Percentiles rank a stretch among this genome's conserved stretches.
These are phyloP conservation scores for Globisporangium nunn DNA, from an alignment of 352 stramenopile species.

Conservation along the genomic window DNA sequence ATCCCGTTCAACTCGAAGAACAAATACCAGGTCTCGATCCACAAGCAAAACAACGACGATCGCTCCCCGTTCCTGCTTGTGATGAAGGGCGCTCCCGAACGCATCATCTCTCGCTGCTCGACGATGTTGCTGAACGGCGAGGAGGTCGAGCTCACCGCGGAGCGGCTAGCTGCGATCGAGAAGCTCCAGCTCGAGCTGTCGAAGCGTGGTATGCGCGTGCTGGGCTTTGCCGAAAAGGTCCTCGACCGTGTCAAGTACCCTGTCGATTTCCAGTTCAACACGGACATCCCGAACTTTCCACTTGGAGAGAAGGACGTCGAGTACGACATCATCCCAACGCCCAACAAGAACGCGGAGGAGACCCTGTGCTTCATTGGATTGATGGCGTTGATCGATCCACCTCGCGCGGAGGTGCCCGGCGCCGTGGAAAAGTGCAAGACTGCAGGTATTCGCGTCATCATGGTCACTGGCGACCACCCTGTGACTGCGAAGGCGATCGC, in stretches of 20 bases:
- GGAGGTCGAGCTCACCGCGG: slow-evolving; percentile 65
- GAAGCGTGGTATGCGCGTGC: slow-evolving; percentile 58
- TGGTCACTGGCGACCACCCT: slow-evolving; percentile 93
- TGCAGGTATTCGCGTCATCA: slow-evolving; percentile 91
- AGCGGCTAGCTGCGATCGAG: slow-evolving; percentile 72
- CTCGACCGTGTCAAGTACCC: slow-evolving; percentile 35
- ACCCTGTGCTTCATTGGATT: slow-evolving; percentile 90
- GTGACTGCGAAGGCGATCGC: slow-evolving; percentile 92
- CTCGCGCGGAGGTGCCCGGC: slow-evolving; percentile 80
- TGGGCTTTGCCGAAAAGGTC: slow-evolving; percentile 50
- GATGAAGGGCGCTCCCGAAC: slow-evolving; percentile 96
- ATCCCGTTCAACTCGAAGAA: slow-evolving; percentile 84
- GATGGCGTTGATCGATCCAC: slow-evolving; percentile 95
- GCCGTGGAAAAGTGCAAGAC: slow-evolving; percentile 90
- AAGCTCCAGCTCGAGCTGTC: slow-evolving; percentile 39
- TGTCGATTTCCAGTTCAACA: slow-evolving; percentile 61
- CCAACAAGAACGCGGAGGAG: slow-evolving; percentile 59
- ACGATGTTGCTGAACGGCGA: slow-evolving; percentile 63
- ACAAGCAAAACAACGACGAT: slow-evolving; percentile 75
- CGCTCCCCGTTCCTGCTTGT: slow-evolving; percentile 54
- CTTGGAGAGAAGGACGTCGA: slow-evolving; percentile 36
- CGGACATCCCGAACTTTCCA: slow-evolving; percentile 27
- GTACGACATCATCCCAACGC: slow-evolving; percentile 40
- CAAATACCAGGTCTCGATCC: slow-evolving; percentile 80
- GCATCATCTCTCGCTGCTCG: slow-evolving; percentile 90